These are phyloP conservation scores for Prunus dulcis DNA, from an alignment of 306 rosid species.

Conservation along the genomic window DNA sequence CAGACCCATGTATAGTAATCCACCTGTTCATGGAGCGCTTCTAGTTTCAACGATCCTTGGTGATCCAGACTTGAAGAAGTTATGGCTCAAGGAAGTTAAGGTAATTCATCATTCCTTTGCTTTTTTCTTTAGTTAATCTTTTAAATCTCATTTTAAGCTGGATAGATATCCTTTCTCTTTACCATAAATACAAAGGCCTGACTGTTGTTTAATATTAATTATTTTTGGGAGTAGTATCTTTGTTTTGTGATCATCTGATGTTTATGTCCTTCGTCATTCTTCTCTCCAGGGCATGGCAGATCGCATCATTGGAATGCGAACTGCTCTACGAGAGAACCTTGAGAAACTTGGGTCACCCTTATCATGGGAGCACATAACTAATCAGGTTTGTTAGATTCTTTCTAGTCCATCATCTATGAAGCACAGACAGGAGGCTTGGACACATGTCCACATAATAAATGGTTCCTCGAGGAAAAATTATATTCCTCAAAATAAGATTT, in stretches of 20 bases:
- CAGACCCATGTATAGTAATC: constrained; percentile 97
- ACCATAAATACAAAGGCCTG: not conserved
- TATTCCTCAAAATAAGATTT: no score
- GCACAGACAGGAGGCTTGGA: no score
- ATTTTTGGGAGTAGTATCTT: not conserved
- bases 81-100: constrained; percentile 97
- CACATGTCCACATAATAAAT: no score
- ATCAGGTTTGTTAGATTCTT: constrained; percentile 51
- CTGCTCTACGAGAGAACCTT: constrained; percentile 60
- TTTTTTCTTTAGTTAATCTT: not conserved
- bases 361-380: constrained; percentile 84
- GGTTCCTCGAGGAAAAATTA: no score
- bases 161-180: not conserved
- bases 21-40: constrained; percentile 90
- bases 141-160: not conserved
- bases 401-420: not conserved
- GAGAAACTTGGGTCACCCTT: constrained; percentile 73
- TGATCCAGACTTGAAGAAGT: constrained; percentile 67
- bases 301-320: constrained; percentile 87
- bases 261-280: not conserved
- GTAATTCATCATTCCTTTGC: constrained; percentile 28
- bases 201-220: not conserved
- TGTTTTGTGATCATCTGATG: not conserved
- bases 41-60: constrained; percentile 78
- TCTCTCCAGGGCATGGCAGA: constrained; percentile 81